phyloP scores from a whole-genome alignment of 2,329 filamentous ascomycete species.

The Colletotrichum costaricense region DNA sequence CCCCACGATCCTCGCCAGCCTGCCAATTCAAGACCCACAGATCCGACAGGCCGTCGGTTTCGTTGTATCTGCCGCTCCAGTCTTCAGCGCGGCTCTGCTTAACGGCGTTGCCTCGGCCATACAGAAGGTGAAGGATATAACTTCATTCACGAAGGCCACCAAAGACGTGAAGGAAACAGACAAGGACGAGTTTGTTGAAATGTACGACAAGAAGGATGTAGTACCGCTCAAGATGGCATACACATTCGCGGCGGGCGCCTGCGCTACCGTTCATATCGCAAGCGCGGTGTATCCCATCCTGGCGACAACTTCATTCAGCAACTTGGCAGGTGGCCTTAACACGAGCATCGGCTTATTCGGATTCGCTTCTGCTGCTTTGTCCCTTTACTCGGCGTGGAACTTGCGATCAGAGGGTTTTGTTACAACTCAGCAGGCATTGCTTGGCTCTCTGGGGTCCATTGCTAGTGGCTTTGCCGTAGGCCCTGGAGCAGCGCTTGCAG shows the following conservation, averaged over 20 bases:
- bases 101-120: background rate
- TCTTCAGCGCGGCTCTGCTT: background rate
- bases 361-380: background rate
- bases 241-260: background rate
- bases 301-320: background rate
- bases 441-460: background rate
- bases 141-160: background rate
- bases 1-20: background rate
- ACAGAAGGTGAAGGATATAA: background rate
- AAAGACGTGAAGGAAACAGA: background rate
- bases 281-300: background rate
- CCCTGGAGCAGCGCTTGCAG: background rate
- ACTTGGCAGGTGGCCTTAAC: background rate
- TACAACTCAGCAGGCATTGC: background rate
- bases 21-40: background rate
- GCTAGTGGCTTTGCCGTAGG: background rate
- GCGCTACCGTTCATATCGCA: background rate
- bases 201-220: constrained; percentile 14
- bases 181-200: background rate
- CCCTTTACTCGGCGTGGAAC: background rate
- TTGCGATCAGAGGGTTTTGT: constrained; percentile 1
- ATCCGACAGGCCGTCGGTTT: background rate
- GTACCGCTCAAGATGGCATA: constrained; percentile 11
- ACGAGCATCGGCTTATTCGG: constrained; percentile 31
- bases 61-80: background rate